Conservation (phyloP, 2,329 filamentous ascomycete species). For the Paraphoma sp. region DNA sequence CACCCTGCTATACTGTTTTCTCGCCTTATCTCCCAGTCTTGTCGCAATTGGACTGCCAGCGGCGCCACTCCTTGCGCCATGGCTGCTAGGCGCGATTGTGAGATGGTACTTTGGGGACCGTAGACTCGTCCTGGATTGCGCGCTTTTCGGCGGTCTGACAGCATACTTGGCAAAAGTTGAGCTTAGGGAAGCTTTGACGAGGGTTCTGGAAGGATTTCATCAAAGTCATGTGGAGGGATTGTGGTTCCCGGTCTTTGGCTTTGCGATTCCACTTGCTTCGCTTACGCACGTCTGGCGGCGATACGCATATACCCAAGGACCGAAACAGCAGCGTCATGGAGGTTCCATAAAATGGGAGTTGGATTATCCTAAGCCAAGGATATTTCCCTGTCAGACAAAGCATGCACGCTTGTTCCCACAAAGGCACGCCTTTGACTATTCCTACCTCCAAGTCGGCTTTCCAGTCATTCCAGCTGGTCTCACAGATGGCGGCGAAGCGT, state of each 20-base stretch:
- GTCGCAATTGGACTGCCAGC: slow-evolving; percentile 14
- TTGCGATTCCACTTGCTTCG: slow-evolving; percentile 18
- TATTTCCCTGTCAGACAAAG: slow-evolving; percentile 71
- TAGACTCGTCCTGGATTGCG: slow-evolving; percentile 26
- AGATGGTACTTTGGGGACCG: slow-evolving; percentile 26
- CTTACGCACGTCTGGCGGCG: slow-evolving; percentile 6
- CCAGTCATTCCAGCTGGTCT: slow-evolving; percentile 68
- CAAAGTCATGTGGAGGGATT: not conserved
- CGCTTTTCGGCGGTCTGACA: slow-evolving; percentile 19
- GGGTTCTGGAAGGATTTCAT: slow-evolving; percentile 15
- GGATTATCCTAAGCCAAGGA: slow-evolving; percentile 43
- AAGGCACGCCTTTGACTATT: slow-evolving; percentile 72
- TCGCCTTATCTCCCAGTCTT: slow-evolving; percentile 7
- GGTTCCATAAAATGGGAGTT: slow-evolving; percentile 13
- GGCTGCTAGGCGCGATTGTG: slow-evolving; percentile 21
- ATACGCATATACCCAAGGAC: not conserved
- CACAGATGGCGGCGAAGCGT: slow-evolving; percentile 14
- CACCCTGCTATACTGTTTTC: slow-evolving; percentile 7
- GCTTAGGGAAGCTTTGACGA: slow-evolving; percentile 9
- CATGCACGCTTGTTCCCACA: slow-evolving; percentile 72
- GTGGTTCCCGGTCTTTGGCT: slow-evolving; percentile 6
- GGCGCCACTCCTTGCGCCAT: slow-evolving; percentile 28
- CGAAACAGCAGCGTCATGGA: not conserved
- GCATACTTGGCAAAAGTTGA: slow-evolving; percentile 11
- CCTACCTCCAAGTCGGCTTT: slow-evolving; percentile 72